Conservation (phyloP, 2,329 filamentous ascomycete species). For the Apiospora aurea region DNA sequence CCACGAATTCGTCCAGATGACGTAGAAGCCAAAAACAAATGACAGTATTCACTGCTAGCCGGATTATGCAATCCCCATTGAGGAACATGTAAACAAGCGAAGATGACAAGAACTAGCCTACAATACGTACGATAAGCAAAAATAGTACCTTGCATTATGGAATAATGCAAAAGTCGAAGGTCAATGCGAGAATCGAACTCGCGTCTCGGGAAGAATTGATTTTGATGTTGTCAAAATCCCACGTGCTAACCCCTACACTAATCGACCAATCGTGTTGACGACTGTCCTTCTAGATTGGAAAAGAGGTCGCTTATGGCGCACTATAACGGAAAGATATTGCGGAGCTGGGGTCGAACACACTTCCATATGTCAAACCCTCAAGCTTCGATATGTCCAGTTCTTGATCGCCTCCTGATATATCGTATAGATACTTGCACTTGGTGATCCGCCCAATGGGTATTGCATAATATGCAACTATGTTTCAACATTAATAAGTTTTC, state of each 20-base stretch:
- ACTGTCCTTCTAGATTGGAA: not conserved
- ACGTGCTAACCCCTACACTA: slow-evolving; percentile 38
- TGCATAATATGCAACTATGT: too few species aligned
- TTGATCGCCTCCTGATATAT: too few species aligned
- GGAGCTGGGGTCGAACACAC: too few species aligned
- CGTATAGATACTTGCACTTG: too few species aligned
- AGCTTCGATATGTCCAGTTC: too few species aligned
- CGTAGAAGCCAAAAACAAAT: not conserved
- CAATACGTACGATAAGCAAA: not conserved
- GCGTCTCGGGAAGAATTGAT: slow-evolving; percentile 33
- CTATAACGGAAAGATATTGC: not conserved
- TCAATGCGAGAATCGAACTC: slow-evolving; percentile 37
- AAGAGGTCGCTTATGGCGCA: not conserved
- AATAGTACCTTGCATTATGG: not conserved
- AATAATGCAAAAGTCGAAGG: slow-evolving; percentile 28
- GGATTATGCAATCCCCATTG: not conserved
- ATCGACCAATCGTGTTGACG: slow-evolving; percentile 31
- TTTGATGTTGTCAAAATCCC: slow-evolving; percentile 34
- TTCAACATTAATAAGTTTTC: too few species aligned
- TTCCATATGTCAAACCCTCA: too few species aligned
- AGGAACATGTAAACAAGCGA: too few species aligned
- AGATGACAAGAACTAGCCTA: not conserved
- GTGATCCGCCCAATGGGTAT: too few species aligned
- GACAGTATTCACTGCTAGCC: not conserved
- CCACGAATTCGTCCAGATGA: not conserved